phyloP scores from a whole-genome alignment of 768 basidiomycete genomes.

The Suillus brevipes region DNA sequence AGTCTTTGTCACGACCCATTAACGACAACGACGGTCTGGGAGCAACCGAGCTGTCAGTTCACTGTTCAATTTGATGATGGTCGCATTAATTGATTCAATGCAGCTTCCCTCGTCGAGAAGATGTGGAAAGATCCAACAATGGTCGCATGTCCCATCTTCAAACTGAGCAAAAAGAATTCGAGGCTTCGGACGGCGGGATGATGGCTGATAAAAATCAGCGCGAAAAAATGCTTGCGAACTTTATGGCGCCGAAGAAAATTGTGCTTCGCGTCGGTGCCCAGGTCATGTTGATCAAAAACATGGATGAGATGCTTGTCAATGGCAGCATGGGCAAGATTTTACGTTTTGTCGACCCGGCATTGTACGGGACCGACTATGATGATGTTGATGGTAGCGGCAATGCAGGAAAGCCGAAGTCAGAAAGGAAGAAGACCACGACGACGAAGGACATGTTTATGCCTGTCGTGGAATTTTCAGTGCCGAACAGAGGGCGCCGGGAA shows the following conservation, averaged over 20 bases:
- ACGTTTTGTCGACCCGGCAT: slow-evolving; percentile 61
- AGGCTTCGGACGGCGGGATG: slow-evolving; percentile 63
- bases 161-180: slow-evolving; percentile 53
- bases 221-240: slow-evolving; percentile 81
- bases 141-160: slow-evolving; percentile 62
- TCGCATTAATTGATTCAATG: slow-evolving; percentile 2
- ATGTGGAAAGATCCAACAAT: slow-evolving; percentile 85
- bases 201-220: slow-evolving; percentile 54
- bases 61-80: background rate
- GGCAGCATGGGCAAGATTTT: slow-evolving; percentile 88
- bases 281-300: slow-evolving; percentile 95
- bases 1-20: slow-evolving; percentile 65
- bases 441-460: slow-evolving; percentile 51
- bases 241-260: slow-evolving; percentile 83
- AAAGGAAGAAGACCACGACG: slow-evolving; percentile 21
- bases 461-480: slow-evolving; percentile 74
- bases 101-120: slow-evolving; percentile 90
- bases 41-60: slow-evolving; percentile 84
- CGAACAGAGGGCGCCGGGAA: slow-evolving; percentile 53
- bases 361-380: slow-evolving; percentile 45
- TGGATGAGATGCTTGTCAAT: slow-evolving; percentile 89
- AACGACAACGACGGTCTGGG: slow-evolving; percentile 77
- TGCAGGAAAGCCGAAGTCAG: slow-evolving; percentile 33
- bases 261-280: slow-evolving; percentile 78
- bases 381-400: slow-evolving; percentile 35